Evolutionary conservation across 345 rosid species (phyloP).

Genomic region (Salix suchowensis): DNA sequence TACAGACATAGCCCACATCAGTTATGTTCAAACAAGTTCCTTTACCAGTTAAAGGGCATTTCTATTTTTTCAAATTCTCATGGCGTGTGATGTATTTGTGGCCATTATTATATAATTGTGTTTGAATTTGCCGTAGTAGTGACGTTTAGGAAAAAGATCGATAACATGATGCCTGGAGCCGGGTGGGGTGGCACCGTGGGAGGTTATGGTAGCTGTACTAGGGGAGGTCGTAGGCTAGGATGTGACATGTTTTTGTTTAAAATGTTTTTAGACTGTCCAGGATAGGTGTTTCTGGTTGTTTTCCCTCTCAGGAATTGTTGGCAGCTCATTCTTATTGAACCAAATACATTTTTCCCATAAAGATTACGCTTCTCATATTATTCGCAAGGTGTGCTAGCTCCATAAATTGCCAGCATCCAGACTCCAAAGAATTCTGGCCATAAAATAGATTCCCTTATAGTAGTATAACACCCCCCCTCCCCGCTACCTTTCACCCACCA

Average conservation of each 20-base stretch:
- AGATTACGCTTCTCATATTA: too few relatives aligned
- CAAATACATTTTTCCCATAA: too few relatives aligned
- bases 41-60: not conserved
- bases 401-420: too few relatives aligned
- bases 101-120: not conserved
- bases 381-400: constrained; percentile 14
- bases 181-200: not conserved
- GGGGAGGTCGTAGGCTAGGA: constrained; percentile 10
- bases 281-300: too few relatives aligned
- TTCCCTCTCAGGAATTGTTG: too few relatives aligned
- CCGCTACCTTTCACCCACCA: not conserved
- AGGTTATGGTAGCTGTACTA: not conserved
- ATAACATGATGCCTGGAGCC: not conserved
- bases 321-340: too few relatives aligned
- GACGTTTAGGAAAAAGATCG: not conserved
- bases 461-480: not conserved
- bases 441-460: too few relatives aligned
- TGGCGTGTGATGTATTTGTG: not conserved
- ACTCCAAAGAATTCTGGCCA: not conserved
- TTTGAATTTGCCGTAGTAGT: too few relatives aligned
- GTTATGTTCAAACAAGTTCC: not conserved
- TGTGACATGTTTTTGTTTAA: too few relatives aligned
- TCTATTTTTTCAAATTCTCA: not conserved
- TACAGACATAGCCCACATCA: not conserved
- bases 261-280: too few relatives aligned